A percentile compares a stretch with the other conserved stretches of the same genome.
These are phyloP conservation scores for Scleromitrula shiraiana DNA, from an alignment of 2,329 filamentous ascomycete genomes.

Conservation along the genomic window DNA sequence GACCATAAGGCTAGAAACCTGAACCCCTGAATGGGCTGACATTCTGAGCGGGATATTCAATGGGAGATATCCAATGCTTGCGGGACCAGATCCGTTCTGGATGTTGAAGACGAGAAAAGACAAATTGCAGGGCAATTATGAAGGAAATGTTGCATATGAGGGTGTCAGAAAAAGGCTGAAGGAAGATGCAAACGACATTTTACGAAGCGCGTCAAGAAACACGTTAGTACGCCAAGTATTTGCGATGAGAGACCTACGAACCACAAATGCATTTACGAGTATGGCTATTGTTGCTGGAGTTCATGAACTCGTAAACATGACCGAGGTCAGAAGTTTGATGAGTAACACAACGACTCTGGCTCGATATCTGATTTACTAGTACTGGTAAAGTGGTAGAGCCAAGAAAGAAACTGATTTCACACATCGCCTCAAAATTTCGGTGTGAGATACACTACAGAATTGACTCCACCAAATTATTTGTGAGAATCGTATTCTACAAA, in stretches of 20 bases:
- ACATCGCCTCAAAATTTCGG: neutral
- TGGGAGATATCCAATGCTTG: neutral
- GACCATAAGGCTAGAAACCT: conserved; percentile 35
- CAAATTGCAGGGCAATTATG: neutral
- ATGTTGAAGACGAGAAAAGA: neutral
- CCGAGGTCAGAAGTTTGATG: too few relatives aligned
- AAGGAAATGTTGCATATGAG: neutral
- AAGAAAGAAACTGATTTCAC: neutral
- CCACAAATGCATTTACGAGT: too few relatives aligned
- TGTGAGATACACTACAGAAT: neutral
- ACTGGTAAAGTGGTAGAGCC: too few relatives aligned
- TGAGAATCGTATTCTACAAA: neutral
- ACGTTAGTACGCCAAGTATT: neutral
- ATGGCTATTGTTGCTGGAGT: too few relatives aligned
- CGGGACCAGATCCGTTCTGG: neutral
- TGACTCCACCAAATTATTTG: neutral
- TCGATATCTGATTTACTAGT: too few relatives aligned
- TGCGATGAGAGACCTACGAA: too few relatives aligned
- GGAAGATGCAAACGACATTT: neutral
- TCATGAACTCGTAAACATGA: too few relatives aligned
- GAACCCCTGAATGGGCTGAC: conserved; percentile 4
- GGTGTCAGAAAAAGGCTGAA: neutral
- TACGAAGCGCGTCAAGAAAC: neutral
- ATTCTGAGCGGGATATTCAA: neutral
- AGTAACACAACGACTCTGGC: too few relatives aligned